These are phyloP conservation scores for Boletus vermiculosoides DNA, from an alignment of 768 basidiomycete genomes.

Conservation along the genomic window DNA sequence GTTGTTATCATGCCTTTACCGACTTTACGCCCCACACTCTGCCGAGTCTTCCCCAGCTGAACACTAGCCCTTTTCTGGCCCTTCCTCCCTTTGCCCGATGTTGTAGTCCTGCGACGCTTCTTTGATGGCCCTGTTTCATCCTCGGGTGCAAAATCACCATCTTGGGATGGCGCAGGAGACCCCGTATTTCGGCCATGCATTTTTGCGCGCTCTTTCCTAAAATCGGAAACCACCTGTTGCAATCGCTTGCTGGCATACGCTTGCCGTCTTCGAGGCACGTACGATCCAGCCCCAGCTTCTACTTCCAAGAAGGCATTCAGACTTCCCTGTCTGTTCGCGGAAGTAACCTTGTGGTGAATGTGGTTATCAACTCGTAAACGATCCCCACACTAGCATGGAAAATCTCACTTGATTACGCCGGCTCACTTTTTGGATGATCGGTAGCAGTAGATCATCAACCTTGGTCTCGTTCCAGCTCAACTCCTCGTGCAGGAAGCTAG, in stretches of 20 bases:
- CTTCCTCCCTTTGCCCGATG: constrained; percentile 13
- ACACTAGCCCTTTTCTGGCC: neutral
- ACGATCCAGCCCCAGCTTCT: constrained; percentile 60
- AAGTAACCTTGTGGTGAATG: constrained; percentile 43
- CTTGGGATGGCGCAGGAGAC: constrained; percentile 23
- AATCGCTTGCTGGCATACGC: constrained; percentile 85
- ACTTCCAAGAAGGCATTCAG: constrained; percentile 75
- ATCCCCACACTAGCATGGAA: neutral
- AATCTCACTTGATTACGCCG: constrained; percentile 67
- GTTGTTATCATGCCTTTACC: neutral
- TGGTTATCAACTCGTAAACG: neutral
- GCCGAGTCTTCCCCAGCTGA: constrained; percentile 1
- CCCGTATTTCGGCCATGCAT: constrained; percentile 14
- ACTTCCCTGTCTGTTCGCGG: constrained; percentile 74
- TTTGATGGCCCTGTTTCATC: constrained; percentile 26
- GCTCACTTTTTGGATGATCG: constrained; percentile 87
- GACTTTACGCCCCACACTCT: neutral
- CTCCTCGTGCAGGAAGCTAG: constrained; percentile 71
- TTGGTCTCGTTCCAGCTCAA: constrained; percentile 79
- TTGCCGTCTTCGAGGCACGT: constrained; percentile 76
- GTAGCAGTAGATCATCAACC: constrained; percentile 87
- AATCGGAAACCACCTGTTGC: constrained; percentile 82
- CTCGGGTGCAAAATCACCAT: constrained; percentile 28
- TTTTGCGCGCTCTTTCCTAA: constrained; percentile 50
- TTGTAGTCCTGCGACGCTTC: constrained; percentile 33